These are phyloP conservation scores for Penicillium canescens DNA, from an alignment of 495 filamentous ascomycete genomes.

Conservation along the genomic window DNA sequence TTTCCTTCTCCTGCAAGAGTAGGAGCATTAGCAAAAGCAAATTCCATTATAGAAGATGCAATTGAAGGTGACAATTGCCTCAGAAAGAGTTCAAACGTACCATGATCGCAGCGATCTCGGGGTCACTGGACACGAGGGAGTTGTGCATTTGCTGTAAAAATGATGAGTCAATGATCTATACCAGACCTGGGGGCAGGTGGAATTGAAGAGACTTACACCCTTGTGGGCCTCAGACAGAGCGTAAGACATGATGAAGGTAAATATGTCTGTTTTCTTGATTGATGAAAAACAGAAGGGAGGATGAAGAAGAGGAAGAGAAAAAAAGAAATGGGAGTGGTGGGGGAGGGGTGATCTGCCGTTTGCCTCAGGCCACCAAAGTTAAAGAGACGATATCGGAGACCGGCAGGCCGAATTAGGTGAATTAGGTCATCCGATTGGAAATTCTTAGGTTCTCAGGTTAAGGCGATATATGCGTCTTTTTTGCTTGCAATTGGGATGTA, in stretches of 20 bases:
- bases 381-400: slow-evolving; percentile 30
- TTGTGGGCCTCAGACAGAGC: slow-evolving; percentile 86
- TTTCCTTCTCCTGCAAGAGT: slow-evolving; percentile 73
- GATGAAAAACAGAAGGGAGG: slow-evolving; percentile 10
- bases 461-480: too few species aligned
- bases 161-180: slow-evolving; percentile 51
- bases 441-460: not conserved
- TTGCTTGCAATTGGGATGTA: not conserved
- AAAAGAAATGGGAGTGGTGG: slow-evolving; percentile 22
- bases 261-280: slow-evolving; percentile 16
- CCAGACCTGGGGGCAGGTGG: slow-evolving; percentile 1
- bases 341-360: slow-evolving; percentile 21
- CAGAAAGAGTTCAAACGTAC: slow-evolving; percentile 62
- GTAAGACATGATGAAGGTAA: slow-evolving; percentile 60
- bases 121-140: slow-evolving; percentile 79
- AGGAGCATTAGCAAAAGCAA: slow-evolving; percentile 6
- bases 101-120: slow-evolving; percentile 94
- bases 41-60: not conserved
- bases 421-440: slow-evolving; percentile 12
- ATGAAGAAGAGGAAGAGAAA: slow-evolving; percentile 10
- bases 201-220: slow-evolving; percentile 60
- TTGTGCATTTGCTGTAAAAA: slow-evolving; percentile 80
- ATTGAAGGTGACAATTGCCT: not conserved
- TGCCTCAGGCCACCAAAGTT: slow-evolving; percentile 23
- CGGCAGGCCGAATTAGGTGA: slow-evolving; percentile 19